Evolutionary conservation across 2,329 filamentous ascomycete species (phyloP).

Genomic region (Arthrinium phaeospermum): DNA sequence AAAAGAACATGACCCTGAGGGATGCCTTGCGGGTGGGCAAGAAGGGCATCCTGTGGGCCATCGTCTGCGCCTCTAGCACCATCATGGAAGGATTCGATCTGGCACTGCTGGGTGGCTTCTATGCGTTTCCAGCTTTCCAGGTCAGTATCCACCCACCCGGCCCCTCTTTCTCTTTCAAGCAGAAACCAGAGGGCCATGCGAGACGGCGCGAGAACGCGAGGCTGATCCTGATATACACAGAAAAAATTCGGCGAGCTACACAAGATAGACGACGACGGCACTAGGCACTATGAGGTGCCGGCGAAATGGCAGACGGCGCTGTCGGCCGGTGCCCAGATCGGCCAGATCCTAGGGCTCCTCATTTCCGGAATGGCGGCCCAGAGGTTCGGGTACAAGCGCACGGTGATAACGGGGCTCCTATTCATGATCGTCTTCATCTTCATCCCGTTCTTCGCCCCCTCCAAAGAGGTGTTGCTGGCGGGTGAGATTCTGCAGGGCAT

Average conservation of each 20-base stretch:
- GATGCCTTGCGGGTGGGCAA: constrained; percentile 20
- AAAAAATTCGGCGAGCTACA: not conserved
- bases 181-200: not conserved
- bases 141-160: not conserved
- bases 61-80: constrained; percentile 31
- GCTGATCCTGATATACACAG: not conserved
- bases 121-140: constrained; percentile 26
- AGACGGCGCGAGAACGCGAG: not conserved
- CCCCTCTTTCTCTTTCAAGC: not conserved
- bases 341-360: constrained; percentile 48
- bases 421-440: constrained; percentile 44
- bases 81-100: constrained; percentile 39
- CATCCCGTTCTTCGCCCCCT: constrained; percentile 43
- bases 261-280: not conserved
- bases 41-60: constrained; percentile 32
- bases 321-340: constrained; percentile 45
- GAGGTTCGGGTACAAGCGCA: constrained; percentile 41
- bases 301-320: constrained; percentile 51
- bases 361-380: constrained; percentile 47
- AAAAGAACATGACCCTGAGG: constrained; percentile 24
- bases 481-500: constrained; percentile 45
- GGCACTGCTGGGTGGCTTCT: constrained; percentile 34
- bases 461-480: constrained; percentile 38
- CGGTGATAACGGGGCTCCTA: constrained; percentile 43
- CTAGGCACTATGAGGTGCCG: constrained; percentile 43